Evolutionary conservation across 352 stramenopile species (phyloP).

Genomic region (Plasmopara muralis): DNA sequence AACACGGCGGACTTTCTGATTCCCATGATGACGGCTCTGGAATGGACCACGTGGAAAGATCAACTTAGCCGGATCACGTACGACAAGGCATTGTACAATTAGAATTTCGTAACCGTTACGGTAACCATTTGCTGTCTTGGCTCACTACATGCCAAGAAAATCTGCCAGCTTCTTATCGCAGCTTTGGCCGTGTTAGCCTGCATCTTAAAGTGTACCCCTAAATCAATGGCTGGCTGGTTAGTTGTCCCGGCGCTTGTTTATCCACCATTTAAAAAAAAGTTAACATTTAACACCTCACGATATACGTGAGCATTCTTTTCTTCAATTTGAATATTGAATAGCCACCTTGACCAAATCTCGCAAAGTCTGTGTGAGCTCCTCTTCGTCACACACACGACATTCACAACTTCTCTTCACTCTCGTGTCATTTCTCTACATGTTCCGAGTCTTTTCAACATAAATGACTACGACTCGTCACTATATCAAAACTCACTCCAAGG

Average conservation of each 20-base stretch:
- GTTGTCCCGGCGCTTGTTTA: slow-evolving; percentile 6
- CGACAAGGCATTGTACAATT: slow-evolving; percentile 78
- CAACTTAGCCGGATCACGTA: slow-evolving; percentile 65
- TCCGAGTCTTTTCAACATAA: slow-evolving; percentile 7
- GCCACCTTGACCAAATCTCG: slow-evolving; percentile 14
- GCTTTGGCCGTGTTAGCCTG: slow-evolving; percentile 3
- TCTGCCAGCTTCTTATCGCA: neutral
- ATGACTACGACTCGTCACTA: slow-evolving; percentile 19
- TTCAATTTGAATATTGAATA: slow-evolving; percentile 4
- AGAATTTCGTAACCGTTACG: slow-evolving; percentile 9
- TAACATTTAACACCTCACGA: slow-evolving; percentile 32
- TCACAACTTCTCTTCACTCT: slow-evolving; percentile 20
- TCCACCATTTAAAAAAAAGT: slow-evolving; percentile 23
- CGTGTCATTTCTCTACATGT: slow-evolving; percentile 24
- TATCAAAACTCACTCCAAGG: slow-evolving; percentile 28
- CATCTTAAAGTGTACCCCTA: slow-evolving; percentile 1
- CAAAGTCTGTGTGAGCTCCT: slow-evolving; percentile 19
- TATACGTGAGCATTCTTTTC: slow-evolving; percentile 38
- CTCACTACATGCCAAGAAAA: neutral
- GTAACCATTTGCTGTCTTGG: neutral
- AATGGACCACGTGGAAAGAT: slow-evolving; percentile 83
- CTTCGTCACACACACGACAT: slow-evolving; percentile 16
- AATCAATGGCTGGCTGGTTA: slow-evolving; percentile 5
- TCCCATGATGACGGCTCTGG: slow-evolving; percentile 73
- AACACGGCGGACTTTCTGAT: slow-evolving; percentile 73